Evolutionary conservation across 129 eudicot genomes (phyloP).

Genomic region (Artemisia tridentata): DNA sequence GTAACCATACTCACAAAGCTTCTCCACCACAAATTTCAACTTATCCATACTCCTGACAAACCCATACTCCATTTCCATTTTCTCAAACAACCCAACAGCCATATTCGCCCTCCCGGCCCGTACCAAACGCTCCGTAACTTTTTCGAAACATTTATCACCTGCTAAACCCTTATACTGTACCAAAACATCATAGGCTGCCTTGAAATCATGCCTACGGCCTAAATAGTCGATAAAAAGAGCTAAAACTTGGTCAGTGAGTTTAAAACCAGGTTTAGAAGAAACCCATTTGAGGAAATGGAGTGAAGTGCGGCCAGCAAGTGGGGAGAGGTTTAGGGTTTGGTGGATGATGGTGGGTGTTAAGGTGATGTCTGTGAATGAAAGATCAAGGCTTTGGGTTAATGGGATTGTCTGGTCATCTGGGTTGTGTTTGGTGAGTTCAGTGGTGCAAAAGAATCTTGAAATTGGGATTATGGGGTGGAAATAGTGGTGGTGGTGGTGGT

Average conservation of each 20-base stretch:
- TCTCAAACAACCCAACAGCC: slow-evolving; percentile 58
- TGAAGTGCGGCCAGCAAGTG: slow-evolving; percentile 60
- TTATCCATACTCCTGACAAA: slow-evolving; percentile 54
- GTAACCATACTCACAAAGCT: slow-evolving; percentile 70
- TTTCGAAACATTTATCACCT: slow-evolving; percentile 46
- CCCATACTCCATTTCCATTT: slow-evolving; percentile 77
- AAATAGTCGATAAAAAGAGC: slow-evolving; percentile 65
- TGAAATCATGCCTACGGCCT: slow-evolving; percentile 88
- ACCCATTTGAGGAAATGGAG: slow-evolving; percentile 77
- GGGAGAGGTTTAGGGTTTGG: slow-evolving; percentile 55
- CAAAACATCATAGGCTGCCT: slow-evolving; percentile 65
- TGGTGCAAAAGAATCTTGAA: too few relatives aligned
- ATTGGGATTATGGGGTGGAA: too few relatives aligned
- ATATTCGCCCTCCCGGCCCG: slow-evolving; percentile 77
- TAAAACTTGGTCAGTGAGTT: slow-evolving; percentile 47
- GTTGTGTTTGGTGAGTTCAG: slow-evolving; percentile 62
- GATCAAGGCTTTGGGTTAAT: slow-evolving; percentile 55
- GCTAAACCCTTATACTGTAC: slow-evolving; percentile 38
- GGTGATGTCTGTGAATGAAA: slow-evolving; percentile 53
- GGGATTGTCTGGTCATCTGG: slow-evolving; percentile 34
- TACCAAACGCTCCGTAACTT: slow-evolving; percentile 57
- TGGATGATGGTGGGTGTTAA: slow-evolving; percentile 45
- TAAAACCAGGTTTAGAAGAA: slow-evolving; percentile 40
- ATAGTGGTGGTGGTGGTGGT: too few relatives aligned
- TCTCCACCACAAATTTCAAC: slow-evolving; percentile 53